phyloP scores from a whole-genome alignment of 441 rosid species.

The Euphorbia corollata region DNA sequence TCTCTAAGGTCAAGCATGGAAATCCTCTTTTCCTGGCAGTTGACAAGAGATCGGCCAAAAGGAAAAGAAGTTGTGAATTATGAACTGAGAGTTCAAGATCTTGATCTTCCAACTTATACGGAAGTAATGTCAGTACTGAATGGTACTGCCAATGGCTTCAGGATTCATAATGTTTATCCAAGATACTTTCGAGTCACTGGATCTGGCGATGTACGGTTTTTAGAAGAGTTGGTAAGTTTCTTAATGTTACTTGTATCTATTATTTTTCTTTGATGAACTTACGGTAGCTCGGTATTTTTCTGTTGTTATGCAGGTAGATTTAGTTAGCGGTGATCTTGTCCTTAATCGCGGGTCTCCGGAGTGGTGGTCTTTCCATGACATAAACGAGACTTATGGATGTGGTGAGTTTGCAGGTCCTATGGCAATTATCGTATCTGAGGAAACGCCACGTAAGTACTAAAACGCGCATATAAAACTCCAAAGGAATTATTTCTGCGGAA shows the following conservation, averaged over 20 bases:
- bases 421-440: constrained; percentile 87
- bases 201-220: constrained; percentile 85
- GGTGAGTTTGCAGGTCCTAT: constrained; percentile 78
- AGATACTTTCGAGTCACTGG: constrained; percentile 92
- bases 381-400: constrained; percentile 63
- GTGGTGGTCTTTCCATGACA: constrained; percentile 96
- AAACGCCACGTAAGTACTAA: constrained; percentile 82
- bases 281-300: neutral
- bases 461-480: neutral
- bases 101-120: constrained; percentile 66
- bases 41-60: constrained; percentile 82
- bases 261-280: no score
- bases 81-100: constrained; percentile 47
- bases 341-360: constrained; percentile 52
- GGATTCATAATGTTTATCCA: constrained; percentile 73
- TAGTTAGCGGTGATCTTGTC: constrained; percentile 75
- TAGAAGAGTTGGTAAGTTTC: constrained; percentile 67
- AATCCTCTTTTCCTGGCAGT: constrained; percentile 72
- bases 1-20: constrained; percentile 62
- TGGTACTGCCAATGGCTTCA: constrained; percentile 69
- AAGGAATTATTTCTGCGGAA: neutral
- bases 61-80: constrained; percentile 88
- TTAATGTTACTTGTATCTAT: neutral
- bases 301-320: constrained; percentile 41
- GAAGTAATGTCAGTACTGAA: constrained; percentile 79